Evolutionary conservation across 768 basidiomycete species (phyloP), one percentile per base, ranked within the genome.

Genomic region (Macrolepiota dolichaula): DNA sequence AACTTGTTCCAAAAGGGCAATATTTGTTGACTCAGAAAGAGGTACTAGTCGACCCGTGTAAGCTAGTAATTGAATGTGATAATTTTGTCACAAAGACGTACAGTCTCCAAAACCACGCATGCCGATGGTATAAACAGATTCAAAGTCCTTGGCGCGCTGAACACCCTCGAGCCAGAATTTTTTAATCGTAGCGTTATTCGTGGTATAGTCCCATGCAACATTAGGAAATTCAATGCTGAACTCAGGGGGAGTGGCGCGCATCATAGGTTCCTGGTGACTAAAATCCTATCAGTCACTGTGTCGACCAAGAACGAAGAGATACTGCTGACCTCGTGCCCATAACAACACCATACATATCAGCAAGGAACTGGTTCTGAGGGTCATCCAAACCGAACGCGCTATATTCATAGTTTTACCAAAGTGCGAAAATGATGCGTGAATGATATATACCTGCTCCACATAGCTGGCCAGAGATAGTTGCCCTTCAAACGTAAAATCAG

Each of bases 211-310:
- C 87, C 88, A 91, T 2, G 82, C 85, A 61, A 84, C 82, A 22
- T 53, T 52, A 9, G n/a, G 19, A n/a, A 19, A 47, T 7, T 44
- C 38, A 11, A 82, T 68, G 61, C 71, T 76, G 78, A 86, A 91
- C 68, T 90, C 87, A 62, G 81, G 79, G 3, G 88, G 87, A 1
- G 84, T 85, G 36, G 86, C 85, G 22, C 88, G 82, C 77, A 85
- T 83, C 85, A 89, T 88, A 9, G 89, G 88, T 66, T 91, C 88
- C 69, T 90, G 83, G 68, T 89, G 86, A 71, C 83, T 83, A 37
- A 13, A 54, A 11, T 40, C 44, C 57, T 29, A 12, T 36, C 22
- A 36, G 27, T 36, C 35, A 40, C 24, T 15, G 50, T 55, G 29
- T n/a, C n/a, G 57, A 27, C 32, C 49, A 40, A 46, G n/a, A 11